Evolutionary conservation across 2,329 filamentous ascomycete genomes (phyloP).

Genomic region (Knufia petricola): DNA sequence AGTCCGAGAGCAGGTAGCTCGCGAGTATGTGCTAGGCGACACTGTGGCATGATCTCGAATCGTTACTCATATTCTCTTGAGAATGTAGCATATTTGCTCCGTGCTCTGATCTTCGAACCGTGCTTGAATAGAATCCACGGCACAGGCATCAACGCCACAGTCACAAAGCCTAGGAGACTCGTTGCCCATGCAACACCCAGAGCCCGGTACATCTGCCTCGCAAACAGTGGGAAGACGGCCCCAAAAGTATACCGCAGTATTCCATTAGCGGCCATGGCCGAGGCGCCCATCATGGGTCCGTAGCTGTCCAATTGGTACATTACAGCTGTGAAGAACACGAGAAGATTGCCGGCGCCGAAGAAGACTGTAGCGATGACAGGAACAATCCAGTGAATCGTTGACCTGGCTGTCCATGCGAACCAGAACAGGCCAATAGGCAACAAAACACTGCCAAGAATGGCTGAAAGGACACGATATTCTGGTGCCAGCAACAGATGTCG

Average conservation of each 20-base stretch:
- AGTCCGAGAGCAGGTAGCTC: no score
- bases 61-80: neutral
- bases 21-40: no score
- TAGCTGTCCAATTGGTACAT: slow-evolving; percentile 27
- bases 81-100: slow-evolving; percentile 28
- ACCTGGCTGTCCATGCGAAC: slow-evolving; percentile 39
- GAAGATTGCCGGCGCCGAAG: slow-evolving; percentile 25
- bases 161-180: slow-evolving; percentile 28
- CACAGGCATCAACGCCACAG: slow-evolving; percentile 30
- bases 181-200: slow-evolving; percentile 28
- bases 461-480: slow-evolving; percentile 40
- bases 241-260: slow-evolving; percentile 28
- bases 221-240: slow-evolving; percentile 30
- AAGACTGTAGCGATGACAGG: slow-evolving; percentile 22
- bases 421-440: slow-evolving; percentile 40
- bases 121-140: slow-evolving; percentile 36
- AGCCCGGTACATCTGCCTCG: slow-evolving; percentile 27
- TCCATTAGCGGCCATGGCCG: slow-evolving; percentile 28
- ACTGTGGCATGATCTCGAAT: no score
- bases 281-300: slow-evolving; percentile 23
- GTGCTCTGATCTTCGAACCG: slow-evolving; percentile 30
- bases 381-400: slow-evolving; percentile 33
- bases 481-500: slow-evolving; percentile 29
- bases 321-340: slow-evolving; percentile 39
- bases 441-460: slow-evolving; percentile 41